Conservation (phyloP, 331 rosid genomes). For the Rosa hybrid region DNA sequence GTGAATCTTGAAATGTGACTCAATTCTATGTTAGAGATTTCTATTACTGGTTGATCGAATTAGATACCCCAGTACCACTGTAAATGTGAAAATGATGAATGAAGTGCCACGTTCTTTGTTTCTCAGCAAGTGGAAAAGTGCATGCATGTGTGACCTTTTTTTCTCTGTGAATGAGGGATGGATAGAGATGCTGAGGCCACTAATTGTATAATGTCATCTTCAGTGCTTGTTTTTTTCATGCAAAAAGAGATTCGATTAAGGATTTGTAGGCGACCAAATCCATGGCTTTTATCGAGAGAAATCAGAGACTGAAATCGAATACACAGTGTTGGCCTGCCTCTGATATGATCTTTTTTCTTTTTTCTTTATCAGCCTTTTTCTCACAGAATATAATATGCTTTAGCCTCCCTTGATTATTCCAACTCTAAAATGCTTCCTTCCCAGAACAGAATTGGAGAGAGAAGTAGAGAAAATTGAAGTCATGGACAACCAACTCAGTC, state of each 20-base stretch:
- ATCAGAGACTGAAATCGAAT: slow-evolving; percentile 30
- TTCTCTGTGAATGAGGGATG: background rate
- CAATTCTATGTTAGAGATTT: background rate
- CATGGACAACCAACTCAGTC: slow-evolving; percentile 4
- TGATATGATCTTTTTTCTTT: slow-evolving; percentile 1
- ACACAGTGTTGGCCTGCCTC: background rate
- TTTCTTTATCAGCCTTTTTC: slow-evolving; percentile 13
- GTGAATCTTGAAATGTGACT: slow-evolving; percentile 1
- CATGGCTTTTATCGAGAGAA: slow-evolving; percentile 1
- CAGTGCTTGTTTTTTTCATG: slow-evolving; percentile 9
- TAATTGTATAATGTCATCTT: slow-evolving; percentile 10
- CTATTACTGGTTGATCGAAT: background rate
- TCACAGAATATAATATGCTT: background rate
- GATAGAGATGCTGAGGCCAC: slow-evolving; percentile 32
- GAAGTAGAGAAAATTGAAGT: background rate
- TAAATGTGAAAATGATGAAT: background rate
- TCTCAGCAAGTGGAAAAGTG: slow-evolving; percentile 26
- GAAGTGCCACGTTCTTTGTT: slow-evolving; percentile 6
- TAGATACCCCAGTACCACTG: background rate
- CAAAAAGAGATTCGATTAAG: slow-evolving; percentile 15
- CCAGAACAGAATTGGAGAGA: background rate
- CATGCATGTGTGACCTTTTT: background rate
- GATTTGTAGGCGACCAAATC: background rate
- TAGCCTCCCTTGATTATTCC: background rate
- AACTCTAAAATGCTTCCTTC: background rate